phyloP scores from a whole-genome alignment of 805 yeast species.

The Kodamaea fukazawae region DNA sequence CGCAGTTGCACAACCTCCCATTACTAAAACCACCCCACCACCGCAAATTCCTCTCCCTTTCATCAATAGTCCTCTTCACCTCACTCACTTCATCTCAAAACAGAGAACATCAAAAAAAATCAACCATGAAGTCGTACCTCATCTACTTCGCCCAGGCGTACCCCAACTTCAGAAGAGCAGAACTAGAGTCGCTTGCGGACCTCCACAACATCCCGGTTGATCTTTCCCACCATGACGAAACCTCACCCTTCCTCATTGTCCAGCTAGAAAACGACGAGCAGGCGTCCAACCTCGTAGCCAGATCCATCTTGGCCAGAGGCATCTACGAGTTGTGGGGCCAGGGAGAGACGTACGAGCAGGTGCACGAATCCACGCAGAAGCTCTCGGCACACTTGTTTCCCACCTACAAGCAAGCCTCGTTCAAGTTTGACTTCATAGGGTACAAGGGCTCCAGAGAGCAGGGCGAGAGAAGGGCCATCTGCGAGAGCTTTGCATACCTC shows the following conservation, averaged over 20 bases:
- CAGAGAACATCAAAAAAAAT: too few relatives aligned
- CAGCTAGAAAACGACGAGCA: constrained; percentile 62
- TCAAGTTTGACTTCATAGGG: constrained; percentile 80
- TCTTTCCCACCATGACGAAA: constrained; percentile 53
- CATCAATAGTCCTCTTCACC: too few relatives aligned
- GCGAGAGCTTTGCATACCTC: constrained; percentile 70
- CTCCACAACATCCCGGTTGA: constrained; percentile 56
- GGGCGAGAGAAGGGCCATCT: constrained; percentile 53
- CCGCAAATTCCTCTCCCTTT: too few relatives aligned
- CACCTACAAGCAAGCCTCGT: constrained; percentile 46
- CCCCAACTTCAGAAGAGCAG: constrained; percentile 74
- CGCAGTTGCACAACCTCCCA: too few relatives aligned
- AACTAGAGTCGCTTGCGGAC: constrained; percentile 79
- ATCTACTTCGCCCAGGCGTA: constrained; percentile 86
- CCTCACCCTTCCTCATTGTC: constrained; percentile 69
- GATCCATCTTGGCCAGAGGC: constrained; percentile 70
- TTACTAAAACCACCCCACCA: too few relatives aligned
- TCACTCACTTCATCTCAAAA: too few relatives aligned
- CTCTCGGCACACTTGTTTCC: constrained; percentile 33
- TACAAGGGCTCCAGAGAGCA: constrained; percentile 64
- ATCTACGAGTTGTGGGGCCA: constrained; percentile 85
- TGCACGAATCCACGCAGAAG: constrained; percentile 52
- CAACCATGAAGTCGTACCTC: constrained; percentile 57
- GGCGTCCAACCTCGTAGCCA: constrained; percentile 59
- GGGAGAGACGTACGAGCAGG: constrained; percentile 51